Evolutionary conservation across 2,329 filamentous ascomycete genomes (phyloP).

Genomic region (Talaromyces sp.): DNA sequence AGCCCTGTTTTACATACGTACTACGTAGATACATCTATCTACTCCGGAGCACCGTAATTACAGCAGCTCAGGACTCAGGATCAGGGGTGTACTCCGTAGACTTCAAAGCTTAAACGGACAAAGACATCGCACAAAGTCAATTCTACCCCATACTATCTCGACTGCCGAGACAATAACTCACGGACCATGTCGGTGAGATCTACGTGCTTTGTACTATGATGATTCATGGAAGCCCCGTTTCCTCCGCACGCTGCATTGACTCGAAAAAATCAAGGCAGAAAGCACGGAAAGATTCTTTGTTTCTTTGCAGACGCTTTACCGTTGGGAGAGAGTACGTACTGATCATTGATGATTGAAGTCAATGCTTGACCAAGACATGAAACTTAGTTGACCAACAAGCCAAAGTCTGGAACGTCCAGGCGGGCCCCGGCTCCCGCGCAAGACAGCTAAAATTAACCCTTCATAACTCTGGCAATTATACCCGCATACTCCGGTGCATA

Average conservation of each 20-base stretch:
- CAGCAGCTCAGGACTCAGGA: not conserved
- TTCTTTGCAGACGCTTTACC: not conserved
- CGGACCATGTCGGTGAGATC: not conserved
- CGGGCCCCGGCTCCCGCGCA: not conserved
- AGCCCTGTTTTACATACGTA: not conserved
- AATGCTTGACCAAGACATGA: not conserved
- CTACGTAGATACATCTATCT: too few species aligned
- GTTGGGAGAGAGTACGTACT: too few species aligned
- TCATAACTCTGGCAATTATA: not conserved
- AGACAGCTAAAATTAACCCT: not conserved
- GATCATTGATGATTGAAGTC: too few species aligned
- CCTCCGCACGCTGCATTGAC: not conserved
- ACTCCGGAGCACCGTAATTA: not conserved
- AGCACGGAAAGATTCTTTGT: not conserved
- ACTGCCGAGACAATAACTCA: not conserved
- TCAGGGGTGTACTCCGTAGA: too few species aligned
- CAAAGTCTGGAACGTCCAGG: constrained; percentile 2
- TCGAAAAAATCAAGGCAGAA: not conserved
- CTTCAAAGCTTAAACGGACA: not conserved
- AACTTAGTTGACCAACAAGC: not conserved
- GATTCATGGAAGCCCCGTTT: not conserved
- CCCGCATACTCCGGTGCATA: not conserved
- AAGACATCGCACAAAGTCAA: not conserved
- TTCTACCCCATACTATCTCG: not conserved
- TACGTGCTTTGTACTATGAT: too few species aligned